These are phyloP conservation scores for Penicillium carneum DNA, from an alignment of 2,329 filamentous ascomycete species.

Conservation along the genomic window DNA sequence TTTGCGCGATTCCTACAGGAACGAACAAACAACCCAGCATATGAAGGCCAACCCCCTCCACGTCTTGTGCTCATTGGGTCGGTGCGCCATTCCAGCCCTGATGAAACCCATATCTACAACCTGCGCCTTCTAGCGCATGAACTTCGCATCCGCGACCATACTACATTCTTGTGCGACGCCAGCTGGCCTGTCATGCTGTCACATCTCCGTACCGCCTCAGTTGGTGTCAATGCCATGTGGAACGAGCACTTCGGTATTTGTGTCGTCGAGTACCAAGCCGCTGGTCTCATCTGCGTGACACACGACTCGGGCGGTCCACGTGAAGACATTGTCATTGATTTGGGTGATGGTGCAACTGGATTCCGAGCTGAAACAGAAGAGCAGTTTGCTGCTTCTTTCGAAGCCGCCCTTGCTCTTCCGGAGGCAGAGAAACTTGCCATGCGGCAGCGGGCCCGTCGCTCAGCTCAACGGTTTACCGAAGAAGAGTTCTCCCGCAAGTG, in stretches of 20 bases:
- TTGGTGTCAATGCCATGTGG: constrained; percentile 99
- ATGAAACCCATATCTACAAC: constrained; percentile 75
- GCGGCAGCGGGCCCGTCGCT: constrained; percentile 75
- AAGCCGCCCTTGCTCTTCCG: constrained; percentile 73
- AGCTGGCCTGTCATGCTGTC: constrained; percentile 85
- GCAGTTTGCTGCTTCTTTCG: constrained; percentile 83
- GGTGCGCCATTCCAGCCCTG: constrained; percentile 72
- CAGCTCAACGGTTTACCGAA: constrained; percentile 85
- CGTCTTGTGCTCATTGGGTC: constrained; percentile 86
- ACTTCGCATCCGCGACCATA: constrained; percentile 79
- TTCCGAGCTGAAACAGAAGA: constrained; percentile 81
- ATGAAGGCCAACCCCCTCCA: constrained; percentile 54
- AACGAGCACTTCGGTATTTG: constrained; percentile 99
- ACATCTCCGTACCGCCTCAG: constrained; percentile 76
- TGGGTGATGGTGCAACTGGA: constrained; percentile 80
- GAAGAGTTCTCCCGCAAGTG: constrained; percentile 82
- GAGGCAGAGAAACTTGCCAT: constrained; percentile 72
- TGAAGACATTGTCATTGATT: constrained; percentile 84
- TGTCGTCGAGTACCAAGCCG: constrained; percentile 96
- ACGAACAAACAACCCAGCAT: constrained; percentile 58
- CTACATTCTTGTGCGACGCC: constrained; percentile 88
- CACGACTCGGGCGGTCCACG: constrained; percentile 93
- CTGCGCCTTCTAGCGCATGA: constrained; percentile 86
- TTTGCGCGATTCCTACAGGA: constrained; percentile 78
- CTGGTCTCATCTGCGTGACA: constrained; percentile 89